These are phyloP conservation scores for Septoria petroselini DNA, from an alignment of 2,329 filamentous ascomycete species.

Conservation along the genomic window DNA sequence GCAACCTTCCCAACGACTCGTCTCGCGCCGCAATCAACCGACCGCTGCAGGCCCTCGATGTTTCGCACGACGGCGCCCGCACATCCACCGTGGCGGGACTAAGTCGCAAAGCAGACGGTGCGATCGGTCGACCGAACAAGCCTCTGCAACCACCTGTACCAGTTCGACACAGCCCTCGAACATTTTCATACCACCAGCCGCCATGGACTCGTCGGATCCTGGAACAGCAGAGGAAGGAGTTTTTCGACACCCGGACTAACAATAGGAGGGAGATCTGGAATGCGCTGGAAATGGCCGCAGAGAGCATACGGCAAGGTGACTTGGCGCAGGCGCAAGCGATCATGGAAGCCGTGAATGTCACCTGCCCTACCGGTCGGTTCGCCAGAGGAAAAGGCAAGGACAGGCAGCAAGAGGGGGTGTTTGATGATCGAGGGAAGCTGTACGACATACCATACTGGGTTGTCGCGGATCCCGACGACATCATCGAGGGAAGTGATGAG, in stretches of 20 bases:
- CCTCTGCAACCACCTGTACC: conserved; percentile 31
- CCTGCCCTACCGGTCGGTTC: conserved; percentile 43
- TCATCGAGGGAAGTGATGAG: conserved; percentile 37
- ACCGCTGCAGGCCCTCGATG: conserved; percentile 4
- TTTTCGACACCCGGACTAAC: conserved; percentile 86
- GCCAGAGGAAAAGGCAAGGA: conserved; percentile 25
- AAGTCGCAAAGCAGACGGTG: conserved; percentile 8
- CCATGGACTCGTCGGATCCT: conserved; percentile 69
- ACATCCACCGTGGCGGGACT: not conserved
- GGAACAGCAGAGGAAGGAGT: conserved; percentile 70
- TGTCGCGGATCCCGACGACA: conserved; percentile 44
- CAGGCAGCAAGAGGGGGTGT: conserved; percentile 37
- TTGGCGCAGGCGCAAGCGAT: conserved; percentile 67
- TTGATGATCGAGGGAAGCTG: conserved; percentile 43
- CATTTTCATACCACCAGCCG: conserved; percentile 25
- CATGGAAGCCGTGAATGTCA: conserved; percentile 67
- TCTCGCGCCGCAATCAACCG: conserved; percentile 11
- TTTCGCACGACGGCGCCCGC: not conserved
- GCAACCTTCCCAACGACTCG: conserved; percentile 12
- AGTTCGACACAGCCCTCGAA: conserved; percentile 22
- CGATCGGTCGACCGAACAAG: conserved; percentile 29
- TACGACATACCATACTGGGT: conserved; percentile 49
- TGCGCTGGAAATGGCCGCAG: conserved; percentile 65
- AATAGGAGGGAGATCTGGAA: conserved; percentile 78
- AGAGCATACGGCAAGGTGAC: conserved; percentile 59